Conservation (phyloP, 176 grass and related monocot genomes). For the Bolboschoenus planiculmis region DNA sequence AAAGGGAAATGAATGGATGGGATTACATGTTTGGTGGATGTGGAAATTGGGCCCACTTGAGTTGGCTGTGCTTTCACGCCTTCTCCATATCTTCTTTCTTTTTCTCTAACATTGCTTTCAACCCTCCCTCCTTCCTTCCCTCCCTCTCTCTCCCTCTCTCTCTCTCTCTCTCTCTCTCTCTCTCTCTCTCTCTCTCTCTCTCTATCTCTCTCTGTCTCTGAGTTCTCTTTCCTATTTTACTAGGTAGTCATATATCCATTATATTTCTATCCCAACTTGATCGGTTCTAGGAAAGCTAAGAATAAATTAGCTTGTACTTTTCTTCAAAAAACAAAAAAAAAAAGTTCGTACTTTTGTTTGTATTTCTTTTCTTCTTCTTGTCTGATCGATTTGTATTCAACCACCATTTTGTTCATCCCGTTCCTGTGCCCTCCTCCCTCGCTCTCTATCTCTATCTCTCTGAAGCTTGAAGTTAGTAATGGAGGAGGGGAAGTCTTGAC, state of each 20-base stretch:
- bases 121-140: neutral
- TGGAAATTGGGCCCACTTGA: neutral
- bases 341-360: neutral
- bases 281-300: conserved; percentile 20
- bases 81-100: conserved; percentile 23
- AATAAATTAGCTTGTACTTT: conserved; percentile 13
- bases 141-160: neutral
- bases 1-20: conserved; percentile 13
- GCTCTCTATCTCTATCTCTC: neutral
- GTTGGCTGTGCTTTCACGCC: conserved; percentile 26
- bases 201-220: too few species aligned
- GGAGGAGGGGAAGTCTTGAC: conserved; percentile 5
- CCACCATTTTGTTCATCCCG: neutral
- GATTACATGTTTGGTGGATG: conserved; percentile 29
- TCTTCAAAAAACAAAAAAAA: neutral
- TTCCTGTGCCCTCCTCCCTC: neutral
- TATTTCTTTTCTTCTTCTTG: neutral
- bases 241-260: conserved; percentile 13
- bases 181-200: neutral
- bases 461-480: neutral
- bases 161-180: neutral
- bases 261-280: conserved; percentile 16
- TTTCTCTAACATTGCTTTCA: conserved; percentile 18
- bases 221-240: neutral
- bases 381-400: neutral